phyloP scores from a whole-genome alignment of 108 stramenopile genomes.

The Mediolabrus comicus region DNA sequence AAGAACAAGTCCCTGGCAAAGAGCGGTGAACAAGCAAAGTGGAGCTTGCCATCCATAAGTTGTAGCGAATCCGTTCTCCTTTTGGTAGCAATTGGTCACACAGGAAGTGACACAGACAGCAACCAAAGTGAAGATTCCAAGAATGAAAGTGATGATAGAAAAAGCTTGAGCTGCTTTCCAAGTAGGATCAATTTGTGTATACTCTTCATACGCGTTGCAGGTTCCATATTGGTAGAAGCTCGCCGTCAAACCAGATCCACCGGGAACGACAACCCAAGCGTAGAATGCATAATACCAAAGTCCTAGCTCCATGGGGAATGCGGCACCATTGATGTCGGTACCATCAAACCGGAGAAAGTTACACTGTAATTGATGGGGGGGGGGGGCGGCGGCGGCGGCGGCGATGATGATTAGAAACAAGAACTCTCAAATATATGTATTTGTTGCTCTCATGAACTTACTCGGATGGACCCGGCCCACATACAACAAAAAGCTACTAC shows the following conservation, averaged over 20 bases:
- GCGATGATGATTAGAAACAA: neutral
- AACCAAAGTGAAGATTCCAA: neutral
- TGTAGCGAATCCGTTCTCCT: neutral
- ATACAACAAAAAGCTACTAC: neutral
- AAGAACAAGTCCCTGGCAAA: neutral
- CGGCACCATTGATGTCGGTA: neutral
- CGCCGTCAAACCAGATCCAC: neutral
- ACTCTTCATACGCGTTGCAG: neutral
- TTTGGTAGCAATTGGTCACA: neutral
- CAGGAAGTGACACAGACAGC: neutral
- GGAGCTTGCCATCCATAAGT: neutral
- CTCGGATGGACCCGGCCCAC: neutral
- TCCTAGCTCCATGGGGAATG: neutral
- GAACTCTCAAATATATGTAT: neutral
- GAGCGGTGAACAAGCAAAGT: neutral
- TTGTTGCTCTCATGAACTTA: neutral
- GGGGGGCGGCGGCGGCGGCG: too few relatives aligned
- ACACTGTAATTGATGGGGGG: too few relatives aligned
- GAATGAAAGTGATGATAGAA: neutral
- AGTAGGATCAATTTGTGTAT: neutral
- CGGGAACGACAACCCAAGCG: neutral
- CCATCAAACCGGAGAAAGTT: neutral
- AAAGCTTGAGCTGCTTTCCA: neutral
- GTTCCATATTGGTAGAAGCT: neutral
- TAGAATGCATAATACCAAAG: neutral